phyloP scores from a whole-genome alignment of 2,329 filamentous ascomycete genomes.

The Lachnellula hyalina region DNA sequence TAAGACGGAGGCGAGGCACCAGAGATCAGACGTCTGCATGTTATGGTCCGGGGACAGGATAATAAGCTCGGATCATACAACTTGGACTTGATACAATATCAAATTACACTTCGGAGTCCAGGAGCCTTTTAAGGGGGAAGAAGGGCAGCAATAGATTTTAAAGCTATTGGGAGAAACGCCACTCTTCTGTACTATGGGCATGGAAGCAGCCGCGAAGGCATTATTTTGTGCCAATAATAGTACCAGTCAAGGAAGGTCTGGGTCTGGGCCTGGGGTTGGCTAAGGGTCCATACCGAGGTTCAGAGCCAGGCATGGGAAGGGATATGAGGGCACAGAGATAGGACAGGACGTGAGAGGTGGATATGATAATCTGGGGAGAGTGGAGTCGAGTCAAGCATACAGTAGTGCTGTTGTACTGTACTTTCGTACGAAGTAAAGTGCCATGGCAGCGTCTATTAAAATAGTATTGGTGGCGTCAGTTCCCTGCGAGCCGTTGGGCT shows the following conservation, averaged over 20 bases:
- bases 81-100: conserved; percentile 9
- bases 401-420: neutral
- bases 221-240: neutral
- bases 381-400: conserved; percentile 5
- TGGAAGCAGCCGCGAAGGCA: conserved; percentile 5
- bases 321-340: neutral
- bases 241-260: neutral
- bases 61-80: conserved; percentile 19
- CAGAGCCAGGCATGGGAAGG: neutral
- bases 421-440: no score
- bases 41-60: conserved; percentile 10
- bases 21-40: conserved; percentile 3
- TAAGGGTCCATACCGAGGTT: neutral
- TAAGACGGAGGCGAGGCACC: conserved; percentile 10
- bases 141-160: conserved; percentile 1
- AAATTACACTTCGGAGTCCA: conserved; percentile 10
- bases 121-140: neutral
- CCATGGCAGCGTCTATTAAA: conserved; percentile 1
- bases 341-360: neutral
- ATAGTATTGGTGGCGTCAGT: conserved; percentile 6
- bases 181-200: conserved; percentile 3
- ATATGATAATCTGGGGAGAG: neutral
- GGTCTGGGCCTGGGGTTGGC: neutral
- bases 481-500: conserved; percentile 1
- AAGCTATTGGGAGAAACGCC: conserved; percentile 12